A percentile compares a stretch with the other conserved stretches of the same genome.
phyloP scores from a whole-genome alignment of 192 early-diverging fungal species.

The Podila verticillata region DNA sequence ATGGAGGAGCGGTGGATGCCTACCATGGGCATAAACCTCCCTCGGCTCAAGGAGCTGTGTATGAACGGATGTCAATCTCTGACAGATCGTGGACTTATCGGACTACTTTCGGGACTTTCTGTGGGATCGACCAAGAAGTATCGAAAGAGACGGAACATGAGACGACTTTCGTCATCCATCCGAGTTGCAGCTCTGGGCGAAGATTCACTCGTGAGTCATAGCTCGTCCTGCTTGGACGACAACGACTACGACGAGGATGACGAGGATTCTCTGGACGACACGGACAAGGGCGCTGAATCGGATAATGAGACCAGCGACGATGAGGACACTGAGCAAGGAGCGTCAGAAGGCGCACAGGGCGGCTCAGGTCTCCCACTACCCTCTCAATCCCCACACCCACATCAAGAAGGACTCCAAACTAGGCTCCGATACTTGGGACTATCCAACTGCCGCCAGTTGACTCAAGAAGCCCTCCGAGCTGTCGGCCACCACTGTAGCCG shows the following conservation, averaged over 20 bases:
- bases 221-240: constrained; percentile 2
- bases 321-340: constrained; percentile 2
- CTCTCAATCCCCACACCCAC: neutral
- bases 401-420: constrained; percentile 26
- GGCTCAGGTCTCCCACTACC: neutral
- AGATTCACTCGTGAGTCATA: constrained; percentile 21
- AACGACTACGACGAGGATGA: constrained; percentile 17
- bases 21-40: constrained; percentile 49
- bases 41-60: constrained; percentile 53
- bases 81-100: constrained; percentile 43
- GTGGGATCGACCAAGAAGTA: constrained; percentile 25
- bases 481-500: constrained; percentile 32
- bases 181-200: constrained; percentile 30
- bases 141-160: constrained; percentile 17
- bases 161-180: constrained; percentile 20
- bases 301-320: constrained; percentile 15
- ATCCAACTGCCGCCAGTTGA: constrained; percentile 53
- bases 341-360: neutral
- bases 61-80: constrained; percentile 54
- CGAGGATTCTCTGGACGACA: constrained; percentile 3
- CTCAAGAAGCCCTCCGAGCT: constrained; percentile 41
- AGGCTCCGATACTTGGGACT: constrained; percentile 53
- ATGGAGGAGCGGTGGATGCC: constrained; percentile 55
- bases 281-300: too few relatives aligned
- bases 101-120: constrained; percentile 20